Evolutionary conservation across 2,329 filamentous ascomycete genomes (phyloP), one percentile per base, ranked within the genome.

Genomic region (Fusarium zealandicum): DNA sequence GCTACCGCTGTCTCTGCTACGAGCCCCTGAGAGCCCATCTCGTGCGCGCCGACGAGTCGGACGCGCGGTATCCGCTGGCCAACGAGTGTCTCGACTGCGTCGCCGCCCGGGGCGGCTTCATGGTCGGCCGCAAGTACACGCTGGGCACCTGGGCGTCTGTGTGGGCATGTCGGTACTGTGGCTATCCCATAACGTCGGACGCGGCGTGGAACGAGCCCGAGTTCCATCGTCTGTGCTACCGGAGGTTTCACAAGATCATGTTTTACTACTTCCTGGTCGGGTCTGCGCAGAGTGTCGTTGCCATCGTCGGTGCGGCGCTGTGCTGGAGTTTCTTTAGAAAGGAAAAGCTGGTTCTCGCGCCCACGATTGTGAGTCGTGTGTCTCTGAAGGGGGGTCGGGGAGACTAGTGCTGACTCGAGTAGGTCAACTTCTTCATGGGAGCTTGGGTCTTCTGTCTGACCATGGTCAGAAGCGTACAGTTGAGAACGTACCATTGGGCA

Each of bases 151-250:
- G 64, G 14, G 57, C 63, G 9, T 63, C 57, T 5, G 70, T 72
- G 22, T 78, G 71, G 68, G 68, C 76, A 10, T 80, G 78, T 37
- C 72, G 77, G 6, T 80, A 76, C 71, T 80, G 78, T 62, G 77
- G 78, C 0, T 72, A 67, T 52, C 77, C 77, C 7, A 67, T 78
- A 27, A 59, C 64, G 5, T 52, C 54, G 5, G 65, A 64, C 20
- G 54, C 65, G 10, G 70, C 70, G 8, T 71, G 64, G 57, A 70
- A 71, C 6, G 69, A 73, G 44, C 67, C 72, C 27, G 72, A 79
- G 63, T 79, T 78, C 51, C 78, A 80, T 56, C 57, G 62, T 10
- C 3, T 4, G 6, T 80, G 78, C 59, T 77, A 75, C 44, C 64
- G 66, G 37, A 59, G 66, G n/a, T 79, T 77, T 48, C 72, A 73